These are phyloP conservation scores for Dactylellina sp. DNA, from an alignment of 2,329 filamentous ascomycete species.

Conservation along the genomic window DNA sequence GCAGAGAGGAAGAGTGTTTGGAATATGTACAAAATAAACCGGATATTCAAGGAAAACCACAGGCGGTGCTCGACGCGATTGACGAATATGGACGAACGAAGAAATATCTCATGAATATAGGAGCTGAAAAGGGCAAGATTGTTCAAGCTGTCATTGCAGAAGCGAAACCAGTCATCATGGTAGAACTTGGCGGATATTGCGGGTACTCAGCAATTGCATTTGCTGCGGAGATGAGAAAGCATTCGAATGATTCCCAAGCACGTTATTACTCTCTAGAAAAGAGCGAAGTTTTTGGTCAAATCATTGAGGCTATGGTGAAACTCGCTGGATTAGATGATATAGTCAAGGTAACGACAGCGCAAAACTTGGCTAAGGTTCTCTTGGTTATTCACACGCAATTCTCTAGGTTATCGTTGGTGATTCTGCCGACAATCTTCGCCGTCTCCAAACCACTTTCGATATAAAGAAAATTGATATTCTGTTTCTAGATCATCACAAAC, in stretches of 20 bases:
- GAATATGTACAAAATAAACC: constrained; percentile 62
- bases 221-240: constrained; percentile 73
- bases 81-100: constrained; percentile 74
- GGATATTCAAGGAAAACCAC: constrained; percentile 73
- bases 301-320: constrained; percentile 76
- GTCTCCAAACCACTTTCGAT: constrained; percentile 69
- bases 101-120: constrained; percentile 84
- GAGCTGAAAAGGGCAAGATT: constrained; percentile 78
- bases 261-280: constrained; percentile 78
- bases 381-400: background rate
- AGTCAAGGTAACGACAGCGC: constrained; percentile 69
- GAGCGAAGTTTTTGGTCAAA: constrained; percentile 78
- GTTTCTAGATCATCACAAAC: constrained; percentile 85
- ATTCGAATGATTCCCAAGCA: constrained; percentile 66
- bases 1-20: constrained; percentile 78
- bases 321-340: constrained; percentile 78
- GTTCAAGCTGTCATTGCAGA: constrained; percentile 76
- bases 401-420: constrained; percentile 71
- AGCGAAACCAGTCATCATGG: constrained; percentile 75
- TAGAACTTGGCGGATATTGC: constrained; percentile 83
- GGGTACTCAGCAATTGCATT: constrained; percentile 85
- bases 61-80: constrained; percentile 75
- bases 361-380: background rate
- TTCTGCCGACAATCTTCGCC: constrained; percentile 74
- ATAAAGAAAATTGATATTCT: constrained; percentile 75